A percentile compares a stretch with the other conserved stretches of the same genome.
These are phyloP conservation scores for Paraphoma sp. DNA, from an alignment of 2,329 filamentous ascomycete species.

Conservation along the genomic window DNA sequence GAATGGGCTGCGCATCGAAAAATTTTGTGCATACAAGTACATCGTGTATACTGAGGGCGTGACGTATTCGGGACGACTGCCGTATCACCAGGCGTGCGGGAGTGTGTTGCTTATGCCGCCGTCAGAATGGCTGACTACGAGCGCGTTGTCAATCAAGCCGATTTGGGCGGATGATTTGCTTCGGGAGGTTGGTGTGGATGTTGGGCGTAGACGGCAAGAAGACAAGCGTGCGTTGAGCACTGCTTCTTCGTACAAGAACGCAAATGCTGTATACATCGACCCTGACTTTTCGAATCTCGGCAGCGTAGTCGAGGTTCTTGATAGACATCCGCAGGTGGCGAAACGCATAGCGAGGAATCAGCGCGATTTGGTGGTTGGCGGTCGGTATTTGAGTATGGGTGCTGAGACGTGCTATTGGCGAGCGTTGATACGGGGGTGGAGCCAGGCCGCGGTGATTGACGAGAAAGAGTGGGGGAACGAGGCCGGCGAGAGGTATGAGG, in stretches of 20 bases:
- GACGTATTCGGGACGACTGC: constrained; percentile 24
- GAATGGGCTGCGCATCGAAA: constrained; percentile 18
- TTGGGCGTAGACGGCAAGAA: neutral
- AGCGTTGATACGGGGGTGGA: constrained; percentile 18
- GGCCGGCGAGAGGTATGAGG: constrained; percentile 20
- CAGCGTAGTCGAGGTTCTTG: constrained; percentile 9
- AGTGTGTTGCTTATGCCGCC: constrained; percentile 23
- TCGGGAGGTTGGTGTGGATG: neutral
- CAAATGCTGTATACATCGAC: constrained; percentile 22
- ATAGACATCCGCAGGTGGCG: constrained; percentile 11
- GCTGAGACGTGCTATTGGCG: constrained; percentile 28
- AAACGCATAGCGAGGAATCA: constrained; percentile 18
- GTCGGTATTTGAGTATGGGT: constrained; percentile 14
- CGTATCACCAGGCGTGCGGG: constrained; percentile 26
- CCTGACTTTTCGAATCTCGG: constrained; percentile 19
- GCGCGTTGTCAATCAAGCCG: constrained; percentile 14
- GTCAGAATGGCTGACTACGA: constrained; percentile 18
- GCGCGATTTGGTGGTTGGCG: constrained; percentile 8
- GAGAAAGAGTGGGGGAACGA: constrained; percentile 12
- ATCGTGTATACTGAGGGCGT: constrained; percentile 30
- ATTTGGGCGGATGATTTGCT: constrained; percentile 11
- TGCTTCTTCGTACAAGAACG: constrained; percentile 5
- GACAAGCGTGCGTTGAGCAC: neutral
- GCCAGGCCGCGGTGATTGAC: constrained; percentile 6
- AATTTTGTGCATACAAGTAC: constrained; percentile 26